phyloP scores from a whole-genome alignment of 805 yeast genomes.

The Starmerella sirachaensis region DNA sequence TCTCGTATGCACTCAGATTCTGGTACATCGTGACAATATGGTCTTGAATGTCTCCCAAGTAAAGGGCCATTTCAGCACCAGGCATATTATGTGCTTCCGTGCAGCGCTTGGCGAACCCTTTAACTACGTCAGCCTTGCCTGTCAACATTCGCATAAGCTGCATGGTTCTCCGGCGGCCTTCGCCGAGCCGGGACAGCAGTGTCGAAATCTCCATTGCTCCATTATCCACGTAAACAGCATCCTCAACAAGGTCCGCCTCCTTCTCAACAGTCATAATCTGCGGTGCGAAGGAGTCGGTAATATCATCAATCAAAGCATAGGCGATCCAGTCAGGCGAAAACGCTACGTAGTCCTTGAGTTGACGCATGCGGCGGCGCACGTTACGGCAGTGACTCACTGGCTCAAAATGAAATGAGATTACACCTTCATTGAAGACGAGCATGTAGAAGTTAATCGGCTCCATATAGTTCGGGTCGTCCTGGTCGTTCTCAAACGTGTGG shows the following conservation, averaged over 20 bases:
- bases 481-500: slow-evolving; percentile 90
- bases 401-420: slow-evolving; percentile 47
- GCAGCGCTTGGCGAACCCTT: slow-evolving; percentile 91
- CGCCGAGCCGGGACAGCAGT: slow-evolving; percentile 76
- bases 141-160: slow-evolving; percentile 76
- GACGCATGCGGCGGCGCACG: slow-evolving; percentile 53
- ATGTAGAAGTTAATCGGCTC: slow-evolving; percentile 52
- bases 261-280: slow-evolving; percentile 45
- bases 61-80: slow-evolving; percentile 81
- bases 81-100: slow-evolving; percentile 61
- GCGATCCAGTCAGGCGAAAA: slow-evolving; percentile 56
- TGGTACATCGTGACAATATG: slow-evolving; percentile 95
- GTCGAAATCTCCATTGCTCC: slow-evolving; percentile 32
- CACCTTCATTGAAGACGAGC: slow-evolving; percentile 49
- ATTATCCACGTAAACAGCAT: slow-evolving; percentile 64
- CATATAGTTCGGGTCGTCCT: slow-evolving; percentile 44
- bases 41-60: slow-evolving; percentile 91
- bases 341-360: slow-evolving; percentile 47
- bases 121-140: slow-evolving; percentile 92
- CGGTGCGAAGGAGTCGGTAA: slow-evolving; percentile 54
- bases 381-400: slow-evolving; percentile 48
- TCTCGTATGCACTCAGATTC: slow-evolving; percentile 78
- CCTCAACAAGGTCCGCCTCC: slow-evolving; percentile 59
- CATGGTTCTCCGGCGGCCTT: slow-evolving; percentile 84
- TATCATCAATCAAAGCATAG: slow-evolving; percentile 54